Evolutionary conservation across 2,329 filamentous ascomycete species (phyloP).

Genomic region (Raffaelea arxii): DNA sequence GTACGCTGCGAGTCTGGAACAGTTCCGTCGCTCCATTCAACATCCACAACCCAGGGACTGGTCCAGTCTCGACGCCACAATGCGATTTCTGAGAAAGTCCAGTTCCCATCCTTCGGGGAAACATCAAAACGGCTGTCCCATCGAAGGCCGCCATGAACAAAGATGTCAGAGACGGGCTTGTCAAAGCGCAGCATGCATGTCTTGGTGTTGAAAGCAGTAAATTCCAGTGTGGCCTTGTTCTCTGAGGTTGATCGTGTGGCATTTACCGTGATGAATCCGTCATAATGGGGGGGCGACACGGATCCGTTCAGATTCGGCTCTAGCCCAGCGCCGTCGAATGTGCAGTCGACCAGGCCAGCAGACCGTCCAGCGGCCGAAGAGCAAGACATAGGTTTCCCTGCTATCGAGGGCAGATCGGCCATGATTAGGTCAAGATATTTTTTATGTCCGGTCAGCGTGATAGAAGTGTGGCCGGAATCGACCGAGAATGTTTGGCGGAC

Average conservation of each 20-base stretch:
- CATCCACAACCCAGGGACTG: constrained; percentile 64
- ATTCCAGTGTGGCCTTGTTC: constrained; percentile 49
- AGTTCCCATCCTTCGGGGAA: constrained; percentile 35
- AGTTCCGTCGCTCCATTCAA: constrained; percentile 46
- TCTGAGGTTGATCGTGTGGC: constrained; percentile 28
- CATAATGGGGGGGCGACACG: constrained; percentile 46
- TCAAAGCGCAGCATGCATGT: constrained; percentile 68
- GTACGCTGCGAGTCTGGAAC: too few relatives aligned
- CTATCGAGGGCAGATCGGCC: constrained; percentile 58
- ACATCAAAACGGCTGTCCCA: constrained; percentile 52
- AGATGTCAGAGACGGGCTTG: constrained; percentile 53
- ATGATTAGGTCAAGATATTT: constrained; percentile 60
- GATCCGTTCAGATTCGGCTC: constrained; percentile 29
- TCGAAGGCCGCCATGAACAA: constrained; percentile 49
- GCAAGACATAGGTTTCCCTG: constrained; percentile 51
- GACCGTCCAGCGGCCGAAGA: constrained; percentile 24
- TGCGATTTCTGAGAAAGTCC: constrained; percentile 50
- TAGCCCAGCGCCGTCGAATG: constrained; percentile 49
- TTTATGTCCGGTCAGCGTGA: constrained; percentile 59
- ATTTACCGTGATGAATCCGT: constrained; percentile 57
- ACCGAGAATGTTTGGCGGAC: constrained; percentile 78
- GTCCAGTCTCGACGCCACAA: constrained; percentile 79
- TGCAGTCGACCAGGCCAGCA: constrained; percentile 53
- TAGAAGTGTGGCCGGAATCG: constrained; percentile 58
- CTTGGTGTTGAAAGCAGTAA: constrained; percentile 67